These are phyloP conservation scores for Podaxis mareebaensis DNA, from an alignment of 768 basidiomycete species.

Conservation along the genomic window DNA sequence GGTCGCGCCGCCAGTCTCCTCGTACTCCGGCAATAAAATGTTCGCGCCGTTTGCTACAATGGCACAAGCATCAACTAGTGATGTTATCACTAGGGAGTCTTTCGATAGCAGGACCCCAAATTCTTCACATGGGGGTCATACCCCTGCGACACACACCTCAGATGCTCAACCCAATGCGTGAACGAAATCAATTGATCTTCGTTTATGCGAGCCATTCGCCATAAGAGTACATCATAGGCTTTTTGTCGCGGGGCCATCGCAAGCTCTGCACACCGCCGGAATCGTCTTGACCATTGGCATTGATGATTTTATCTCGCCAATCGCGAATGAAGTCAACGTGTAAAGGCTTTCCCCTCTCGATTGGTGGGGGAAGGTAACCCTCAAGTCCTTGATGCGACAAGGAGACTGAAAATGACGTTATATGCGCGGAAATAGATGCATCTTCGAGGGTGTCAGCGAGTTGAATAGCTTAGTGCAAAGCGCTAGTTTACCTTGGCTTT, in stretches of 20 bases:
- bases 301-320: constrained; percentile 2
- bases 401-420: neutral
- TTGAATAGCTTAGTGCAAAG: constrained; percentile 5
- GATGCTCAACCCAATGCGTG: neutral
- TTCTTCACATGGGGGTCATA: constrained; percentile 59
- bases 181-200: neutral
- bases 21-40: constrained; percentile 15
- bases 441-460: neutral
- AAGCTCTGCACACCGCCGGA: neutral
- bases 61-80: constrained; percentile 16
- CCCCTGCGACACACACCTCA: constrained; percentile 37
- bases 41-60: constrained; percentile 9
- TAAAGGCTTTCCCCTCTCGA: neutral
- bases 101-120: constrained; percentile 42
- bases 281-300: neutral
- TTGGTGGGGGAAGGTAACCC: neutral
- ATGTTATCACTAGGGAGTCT: constrained; percentile 17
- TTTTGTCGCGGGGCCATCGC: neutral
- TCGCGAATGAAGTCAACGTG: neutral
- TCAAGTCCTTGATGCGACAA: constrained; percentile 16
- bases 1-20: constrained; percentile 48
- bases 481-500: constrained; percentile 34
- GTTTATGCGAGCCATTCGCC: constrained; percentile 3
- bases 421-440: constrained; percentile 3
- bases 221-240: too few relatives aligned